Evolutionary conservation across 2,329 filamentous ascomycete species (phyloP).

Genomic region (Dothistroma septosporum): DNA sequence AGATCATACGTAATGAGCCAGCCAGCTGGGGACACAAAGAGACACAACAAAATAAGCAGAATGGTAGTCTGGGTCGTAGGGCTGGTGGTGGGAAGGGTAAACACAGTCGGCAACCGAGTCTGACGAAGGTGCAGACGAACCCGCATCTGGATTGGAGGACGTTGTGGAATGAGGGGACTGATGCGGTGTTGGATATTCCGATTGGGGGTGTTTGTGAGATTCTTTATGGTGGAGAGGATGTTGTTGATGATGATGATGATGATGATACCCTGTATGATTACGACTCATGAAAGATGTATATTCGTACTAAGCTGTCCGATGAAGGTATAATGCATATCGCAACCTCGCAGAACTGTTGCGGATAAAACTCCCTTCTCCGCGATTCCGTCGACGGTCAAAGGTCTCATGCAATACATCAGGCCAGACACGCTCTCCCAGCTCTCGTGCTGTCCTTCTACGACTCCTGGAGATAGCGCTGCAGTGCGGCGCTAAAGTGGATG

Average conservation of each 20-base stretch:
- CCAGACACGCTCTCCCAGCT: no score
- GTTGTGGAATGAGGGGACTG: conserved; percentile 88
- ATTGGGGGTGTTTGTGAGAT: conserved; percentile 93
- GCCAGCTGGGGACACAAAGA: conserved; percentile 25
- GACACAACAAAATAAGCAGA: conserved; percentile 12
- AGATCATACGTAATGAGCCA: conserved; percentile 41
- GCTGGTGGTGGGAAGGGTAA: conserved; percentile 38
- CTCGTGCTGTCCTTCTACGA: no score
- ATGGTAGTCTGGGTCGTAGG: conserved; percentile 32
- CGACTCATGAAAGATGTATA: conserved; percentile 1
- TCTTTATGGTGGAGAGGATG: conserved; percentile 62
- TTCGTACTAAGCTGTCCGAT: no score
- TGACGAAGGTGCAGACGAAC: conserved; percentile 23
- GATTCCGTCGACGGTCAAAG: no score
- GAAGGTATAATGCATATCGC: background rate
- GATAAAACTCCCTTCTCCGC: no score
- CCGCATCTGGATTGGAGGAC: conserved; percentile 65
- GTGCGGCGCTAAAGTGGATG: background rate
- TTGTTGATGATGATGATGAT: conserved; percentile 21
- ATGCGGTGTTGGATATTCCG: conserved; percentile 96
- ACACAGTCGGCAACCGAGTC: conserved; percentile 37
- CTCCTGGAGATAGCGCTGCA: no score
- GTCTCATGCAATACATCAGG: background rate
- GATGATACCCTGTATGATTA: conserved; percentile 20
- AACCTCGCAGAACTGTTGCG: background rate